Percentiles rank a stretch among this genome's conserved stretches.
Evolutionary conservation across 192 early-diverging fungal species (phyloP).

Genomic region (Coemansia sp.): DNA sequence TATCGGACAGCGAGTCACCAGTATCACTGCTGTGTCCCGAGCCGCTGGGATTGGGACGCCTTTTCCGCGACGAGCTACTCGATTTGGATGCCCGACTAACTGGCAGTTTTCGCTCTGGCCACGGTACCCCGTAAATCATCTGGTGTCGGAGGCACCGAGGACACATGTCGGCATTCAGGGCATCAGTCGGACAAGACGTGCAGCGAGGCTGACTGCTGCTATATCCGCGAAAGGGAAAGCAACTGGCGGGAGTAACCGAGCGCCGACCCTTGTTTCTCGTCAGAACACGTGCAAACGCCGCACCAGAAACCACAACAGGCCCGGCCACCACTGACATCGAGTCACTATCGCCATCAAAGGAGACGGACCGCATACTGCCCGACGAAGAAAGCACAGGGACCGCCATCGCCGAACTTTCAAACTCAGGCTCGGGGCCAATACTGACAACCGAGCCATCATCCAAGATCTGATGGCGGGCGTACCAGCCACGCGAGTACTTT

Average conservation of each 20-base stretch:
- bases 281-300: constrained; percentile 12
- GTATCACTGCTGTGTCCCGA: constrained; percentile 1
- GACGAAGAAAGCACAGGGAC: constrained; percentile 13
- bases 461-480: constrained; percentile 8
- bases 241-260: constrained; percentile 33
- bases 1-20: background rate
- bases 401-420: background rate
- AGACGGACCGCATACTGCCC: background rate
- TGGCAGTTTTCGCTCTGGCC: constrained; percentile 39
- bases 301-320: background rate
- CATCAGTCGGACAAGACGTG: background rate
- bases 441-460: background rate
- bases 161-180: constrained; percentile 6
- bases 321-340: constrained; percentile 1
- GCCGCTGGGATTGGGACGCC: background rate
- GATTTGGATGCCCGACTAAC: background rate
- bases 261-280: constrained; percentile 44
- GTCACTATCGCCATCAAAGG: constrained; percentile 17
- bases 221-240: constrained; percentile 13
- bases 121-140: constrained; percentile 27
- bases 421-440: background rate
- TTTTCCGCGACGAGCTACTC: constrained; percentile 1
- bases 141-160: constrained; percentile 37
- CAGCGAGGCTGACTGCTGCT: constrained; percentile 7
- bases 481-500: constrained; percentile 53